Conservation (phyloP, 2,329 filamentous ascomycete species). For the Venturia nashicola region DNA sequence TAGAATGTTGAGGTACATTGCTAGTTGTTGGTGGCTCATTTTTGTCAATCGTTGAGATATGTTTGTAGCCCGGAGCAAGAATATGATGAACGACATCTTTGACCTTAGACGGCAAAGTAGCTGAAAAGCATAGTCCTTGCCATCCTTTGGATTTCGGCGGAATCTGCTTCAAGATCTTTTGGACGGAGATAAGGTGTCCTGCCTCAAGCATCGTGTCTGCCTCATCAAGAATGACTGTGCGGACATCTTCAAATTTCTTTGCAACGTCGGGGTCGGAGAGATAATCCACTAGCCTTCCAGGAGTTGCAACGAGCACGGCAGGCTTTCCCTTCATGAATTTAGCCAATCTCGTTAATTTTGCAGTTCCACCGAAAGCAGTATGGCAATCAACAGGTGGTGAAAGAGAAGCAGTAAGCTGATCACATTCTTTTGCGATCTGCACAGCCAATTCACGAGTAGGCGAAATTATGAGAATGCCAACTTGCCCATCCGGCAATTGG, state of each 20-base stretch:
- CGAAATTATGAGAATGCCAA: conserved; percentile 41
- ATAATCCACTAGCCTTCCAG: conserved; percentile 90
- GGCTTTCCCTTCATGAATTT: conserved; percentile 50
- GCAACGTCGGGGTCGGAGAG: conserved; percentile 72
- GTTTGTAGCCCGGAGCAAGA: conserved; percentile 66
- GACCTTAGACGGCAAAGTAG: conserved; percentile 87
- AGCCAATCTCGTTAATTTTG: conserved; percentile 56
- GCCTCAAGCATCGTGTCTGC: conserved; percentile 98
- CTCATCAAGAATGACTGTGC: conserved; percentile 76
- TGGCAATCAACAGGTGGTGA: conserved; percentile 32
- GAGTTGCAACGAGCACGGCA: conserved; percentile 89
- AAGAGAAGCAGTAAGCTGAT: conserved; percentile 30
- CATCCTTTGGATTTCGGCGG: conserved; percentile 53
- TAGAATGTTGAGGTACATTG: conserved; percentile 77
- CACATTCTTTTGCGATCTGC: conserved; percentile 36
- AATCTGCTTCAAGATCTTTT: conserved; percentile 67
- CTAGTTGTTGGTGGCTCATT: conserved; percentile 82
- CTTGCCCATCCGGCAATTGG: conserved; percentile 31
- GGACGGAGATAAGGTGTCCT: conserved; percentile 93
- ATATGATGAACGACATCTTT: conserved; percentile 42
- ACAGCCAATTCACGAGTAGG: conserved; percentile 51
- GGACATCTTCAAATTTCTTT: conserved; percentile 62
- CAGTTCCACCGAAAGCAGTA: conserved; percentile 39
- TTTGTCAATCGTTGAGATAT: conserved; percentile 71
- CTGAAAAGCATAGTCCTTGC: conserved; percentile 98